phyloP scores from a whole-genome alignment of 345 rosid species.

The Viola odorata region DNA sequence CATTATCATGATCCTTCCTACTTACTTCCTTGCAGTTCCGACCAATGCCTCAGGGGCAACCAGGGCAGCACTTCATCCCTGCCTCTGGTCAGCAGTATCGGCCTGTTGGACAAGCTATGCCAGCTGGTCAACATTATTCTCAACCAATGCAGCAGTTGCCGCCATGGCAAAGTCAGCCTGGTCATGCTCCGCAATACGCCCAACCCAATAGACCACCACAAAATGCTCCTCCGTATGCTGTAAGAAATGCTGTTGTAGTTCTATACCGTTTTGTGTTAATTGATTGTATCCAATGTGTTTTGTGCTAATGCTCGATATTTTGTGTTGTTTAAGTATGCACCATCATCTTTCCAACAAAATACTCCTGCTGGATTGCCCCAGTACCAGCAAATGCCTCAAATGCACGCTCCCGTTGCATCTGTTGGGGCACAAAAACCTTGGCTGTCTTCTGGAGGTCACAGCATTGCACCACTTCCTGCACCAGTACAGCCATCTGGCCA shows the following conservation, averaged over 20 bases:
- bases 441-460: conserved; percentile 52
- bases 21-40: conserved; percentile 51
- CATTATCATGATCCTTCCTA: neutral
- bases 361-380: conserved; percentile 37
- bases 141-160: conserved; percentile 70
- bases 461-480: conserved; percentile 31
- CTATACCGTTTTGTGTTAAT: conserved; percentile 2
- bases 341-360: conserved; percentile 58
- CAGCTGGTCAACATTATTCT: conserved; percentile 54
- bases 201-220: conserved; percentile 64
- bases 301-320: conserved; percentile 13
- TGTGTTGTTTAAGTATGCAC: conserved; percentile 43
- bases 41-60: conserved; percentile 55
- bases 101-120: conserved; percentile 58
- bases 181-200: conserved; percentile 41
- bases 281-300: conserved; percentile 6
- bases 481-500: conserved; percentile 49
- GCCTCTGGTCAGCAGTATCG: conserved; percentile 62
- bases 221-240: conserved; percentile 54
- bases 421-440: conserved; percentile 56
- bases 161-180: conserved; percentile 73
- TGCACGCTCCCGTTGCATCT: conserved; percentile 40
- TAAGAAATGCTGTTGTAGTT: conserved; percentile 26
- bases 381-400: conserved; percentile 53
- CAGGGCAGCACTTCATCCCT: conserved; percentile 57